Conservation (phyloP, 2,329 filamentous ascomycete genomes). For the Aspergillus udagawae region DNA sequence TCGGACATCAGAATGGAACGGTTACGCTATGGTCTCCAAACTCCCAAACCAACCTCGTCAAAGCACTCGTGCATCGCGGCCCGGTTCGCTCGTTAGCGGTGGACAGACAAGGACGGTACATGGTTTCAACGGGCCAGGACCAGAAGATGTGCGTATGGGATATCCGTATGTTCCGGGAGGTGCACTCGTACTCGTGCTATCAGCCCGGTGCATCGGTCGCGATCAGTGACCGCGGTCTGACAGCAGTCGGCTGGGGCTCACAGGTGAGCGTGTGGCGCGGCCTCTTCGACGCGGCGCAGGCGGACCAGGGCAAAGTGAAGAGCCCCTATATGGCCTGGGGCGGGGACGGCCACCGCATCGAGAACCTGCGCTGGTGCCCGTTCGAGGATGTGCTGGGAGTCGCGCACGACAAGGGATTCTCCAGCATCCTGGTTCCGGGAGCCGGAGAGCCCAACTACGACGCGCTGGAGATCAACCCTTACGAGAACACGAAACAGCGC, state of each 20-base stretch:
- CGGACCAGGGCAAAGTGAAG: constrained; percentile 73
- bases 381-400: constrained; percentile 91
- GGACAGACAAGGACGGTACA: constrained; percentile 87
- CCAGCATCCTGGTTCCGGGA: constrained; percentile 83
- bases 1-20: constrained; percentile 91
- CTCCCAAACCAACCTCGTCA: constrained; percentile 78
- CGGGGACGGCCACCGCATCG: constrained; percentile 74
- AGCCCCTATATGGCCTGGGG: constrained; percentile 93
- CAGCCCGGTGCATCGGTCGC: constrained; percentile 78
- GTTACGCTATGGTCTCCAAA: constrained; percentile 97
- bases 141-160: constrained; percentile 94
- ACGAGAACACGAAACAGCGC: constrained; percentile 87
- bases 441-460: constrained; percentile 98
- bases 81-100: constrained; percentile 82
- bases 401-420: constrained; percentile 80
- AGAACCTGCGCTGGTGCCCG: constrained; percentile 85
- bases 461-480: constrained; percentile 88
- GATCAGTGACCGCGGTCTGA: constrained; percentile 84
- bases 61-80: constrained; percentile 82
- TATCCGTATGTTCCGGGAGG: constrained; percentile 86
- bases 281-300: constrained; percentile 69
- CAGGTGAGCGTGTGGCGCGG: constrained; percentile 87
- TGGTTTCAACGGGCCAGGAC: constrained; percentile 91
- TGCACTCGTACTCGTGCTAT: constrained; percentile 81
- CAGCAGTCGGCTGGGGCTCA: constrained; percentile 88